phyloP scores from a whole-genome alignment of 306 rosid species.

The Aeschynomene evenia region DNA sequence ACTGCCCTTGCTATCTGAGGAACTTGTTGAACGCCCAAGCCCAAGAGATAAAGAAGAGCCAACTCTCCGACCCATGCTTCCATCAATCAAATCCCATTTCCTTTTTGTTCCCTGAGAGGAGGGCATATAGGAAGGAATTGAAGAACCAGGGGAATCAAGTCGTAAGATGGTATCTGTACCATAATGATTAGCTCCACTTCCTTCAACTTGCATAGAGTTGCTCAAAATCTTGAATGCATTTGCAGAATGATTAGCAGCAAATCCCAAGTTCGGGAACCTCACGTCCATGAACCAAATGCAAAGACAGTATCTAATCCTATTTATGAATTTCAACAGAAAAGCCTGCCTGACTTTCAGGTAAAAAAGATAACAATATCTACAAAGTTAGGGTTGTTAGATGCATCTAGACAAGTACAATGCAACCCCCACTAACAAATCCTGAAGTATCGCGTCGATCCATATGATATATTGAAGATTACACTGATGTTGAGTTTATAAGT shows the following conservation, averaged over 20 bases:
- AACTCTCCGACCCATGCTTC: constrained; percentile 49
- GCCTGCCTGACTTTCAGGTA: constrained; percentile 52
- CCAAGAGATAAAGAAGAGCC: constrained; percentile 77
- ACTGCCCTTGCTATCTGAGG: constrained; percentile 92
- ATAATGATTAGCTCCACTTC: constrained; percentile 42
- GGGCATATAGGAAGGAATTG: constrained; percentile 39
- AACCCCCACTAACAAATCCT: constrained; percentile 98
- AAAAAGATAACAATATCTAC: constrained; percentile 45
- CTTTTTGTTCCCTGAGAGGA: constrained; percentile 68
- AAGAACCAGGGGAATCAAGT: constrained; percentile 70
- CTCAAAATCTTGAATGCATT: constrained; percentile 66
- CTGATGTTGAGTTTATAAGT: constrained; percentile 39
- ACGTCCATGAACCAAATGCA: constrained; percentile 57
- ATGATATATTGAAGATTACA: constrained; percentile 37
- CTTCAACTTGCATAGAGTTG: constrained; percentile 49
- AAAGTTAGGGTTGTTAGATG: constrained; percentile 60
- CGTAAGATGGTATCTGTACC: constrained; percentile 66
- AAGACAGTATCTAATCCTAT: constrained; percentile 27
- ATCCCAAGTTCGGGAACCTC: constrained; percentile 61
- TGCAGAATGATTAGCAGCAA: constrained; percentile 54
- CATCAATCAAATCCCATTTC: constrained; percentile 69
- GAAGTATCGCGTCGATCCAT: constrained; percentile 99
- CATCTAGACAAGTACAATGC: constrained; percentile 44
- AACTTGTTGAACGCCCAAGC: constrained; percentile 72
- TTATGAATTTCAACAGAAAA: constrained; percentile 45